Evolutionary conservation across 108 stramenopile genomes (phyloP), one percentile per base, ranked within the genome.

Genomic region (Cyclotella kingstonii): DNA sequence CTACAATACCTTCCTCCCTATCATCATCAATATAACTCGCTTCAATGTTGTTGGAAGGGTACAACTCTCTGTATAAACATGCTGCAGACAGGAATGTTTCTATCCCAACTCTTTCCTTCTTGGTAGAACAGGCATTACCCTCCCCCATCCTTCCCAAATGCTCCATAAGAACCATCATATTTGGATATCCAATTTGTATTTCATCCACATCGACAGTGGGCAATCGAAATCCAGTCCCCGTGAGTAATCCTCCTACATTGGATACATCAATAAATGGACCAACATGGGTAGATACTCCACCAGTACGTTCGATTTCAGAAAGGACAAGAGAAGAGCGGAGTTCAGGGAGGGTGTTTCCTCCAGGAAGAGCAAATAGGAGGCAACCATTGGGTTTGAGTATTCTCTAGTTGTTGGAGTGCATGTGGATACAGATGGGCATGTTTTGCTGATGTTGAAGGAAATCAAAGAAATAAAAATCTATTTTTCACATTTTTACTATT

Each of bases 131-230:
- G 0, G 95, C 96, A 66, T 92, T 93, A 39, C 81, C 76, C 66
- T 98, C 97, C 6, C 97, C 97, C 97, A 98, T 98, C n/a, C 94
- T 74, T 64, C 80, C 88, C 26, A 98, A 77, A 66, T 98, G 95
- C 60, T 96, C 95, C 95, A 97, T 96, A 22, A 96, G 68, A 5
- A 81, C 84, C 63, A 86, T 82, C 41, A 84, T 83, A 60, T 95
- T 80, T 1, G 93, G 94, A 67, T 90, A 97, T 5, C 80, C 83
- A 38, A 98, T 74, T 33, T 60, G 44, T 9, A 97, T 68, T n/a
- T 87, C 91, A 66, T 98, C 98, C 12, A 95, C 76, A 81, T 99
- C 98, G 59, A 98, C 91, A 0, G 97, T 97, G 0, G 97, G 94
- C 3, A 99, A 51, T 5, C 66, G 46, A 51, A 99, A 98, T 22